A percentile compares a stretch with the other conserved stretches of the same genome.
These are phyloP conservation scores for Calonectria multiphialidica DNA, from an alignment of 2,329 filamentous ascomycete genomes.

Conservation along the genomic window DNA sequence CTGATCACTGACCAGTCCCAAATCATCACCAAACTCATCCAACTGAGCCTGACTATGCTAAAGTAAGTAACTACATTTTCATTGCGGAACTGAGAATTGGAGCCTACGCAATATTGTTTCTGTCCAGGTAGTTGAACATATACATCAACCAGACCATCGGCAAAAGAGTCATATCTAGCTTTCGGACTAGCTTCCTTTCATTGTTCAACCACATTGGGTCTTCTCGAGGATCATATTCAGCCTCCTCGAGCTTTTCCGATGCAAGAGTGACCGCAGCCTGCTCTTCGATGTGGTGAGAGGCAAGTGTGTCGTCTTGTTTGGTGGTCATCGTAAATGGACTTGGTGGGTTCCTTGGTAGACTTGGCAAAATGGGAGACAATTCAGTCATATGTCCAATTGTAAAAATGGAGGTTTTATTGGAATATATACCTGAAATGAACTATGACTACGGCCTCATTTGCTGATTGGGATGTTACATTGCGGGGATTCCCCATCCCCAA, in stretches of 20 bases:
- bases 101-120: conserved; percentile 37
- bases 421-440: too few relatives aligned
- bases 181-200: conserved; percentile 29
- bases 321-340: not conserved
- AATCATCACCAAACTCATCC: conserved; percentile 36
- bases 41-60: conserved; percentile 38
- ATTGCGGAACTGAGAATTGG: not conserved
- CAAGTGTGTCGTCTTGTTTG: not conserved
- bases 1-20: conserved; percentile 38
- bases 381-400: too few relatives aligned
- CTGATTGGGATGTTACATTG: too few relatives aligned
- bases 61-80: not conserved
- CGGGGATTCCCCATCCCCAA: too few relatives aligned
- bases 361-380: too few relatives aligned
- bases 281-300: not conserved
- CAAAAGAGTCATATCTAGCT: conserved; percentile 42
- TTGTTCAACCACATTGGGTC: not conserved
- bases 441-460: too few relatives aligned
- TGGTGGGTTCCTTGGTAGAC: too few relatives aligned
- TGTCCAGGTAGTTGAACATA: conserved; percentile 42
- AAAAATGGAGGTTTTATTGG: too few relatives aligned
- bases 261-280: not conserved
- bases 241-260: not conserved
- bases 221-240: not conserved
- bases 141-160: conserved; percentile 42